phyloP scores from a whole-genome alignment of 1,139 yeast species.

The Hansenula sp. region DNA sequence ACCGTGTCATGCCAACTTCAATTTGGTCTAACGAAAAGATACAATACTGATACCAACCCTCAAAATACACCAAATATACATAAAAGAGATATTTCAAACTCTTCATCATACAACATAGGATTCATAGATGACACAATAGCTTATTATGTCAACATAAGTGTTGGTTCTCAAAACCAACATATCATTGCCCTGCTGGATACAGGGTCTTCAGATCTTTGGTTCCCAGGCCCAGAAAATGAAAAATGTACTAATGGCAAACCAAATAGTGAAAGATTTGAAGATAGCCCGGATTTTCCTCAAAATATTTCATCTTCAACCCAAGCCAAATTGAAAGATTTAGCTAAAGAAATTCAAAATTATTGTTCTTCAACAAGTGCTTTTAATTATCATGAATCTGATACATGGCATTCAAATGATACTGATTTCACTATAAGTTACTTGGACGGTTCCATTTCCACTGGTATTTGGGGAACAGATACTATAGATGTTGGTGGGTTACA shows the following conservation, averaged over 20 bases:
- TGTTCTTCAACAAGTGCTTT: conserved; percentile 27
- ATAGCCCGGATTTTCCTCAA: neutral
- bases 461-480: conserved; percentile 56
- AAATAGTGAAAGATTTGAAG: neutral
- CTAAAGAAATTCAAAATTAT: neutral
- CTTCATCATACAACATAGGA: neutral
- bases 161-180: conserved; percentile 52
- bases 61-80: neutral
- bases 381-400: conserved; percentile 38
- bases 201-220: conserved; percentile 72
- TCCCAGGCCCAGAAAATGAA: conserved; percentile 22
- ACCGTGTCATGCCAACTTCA: neutral
- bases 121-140: conserved; percentile 1
- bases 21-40: neutral
- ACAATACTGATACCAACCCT: neutral
- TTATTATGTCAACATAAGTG: conserved; percentile 2
- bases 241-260: conserved; percentile 7
- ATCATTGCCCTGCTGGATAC: conserved; percentile 58
- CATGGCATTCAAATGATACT: conserved; percentile 45
- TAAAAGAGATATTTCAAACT: neutral
- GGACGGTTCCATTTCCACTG: conserved; percentile 53
- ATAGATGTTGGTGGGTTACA: conserved; percentile 34
- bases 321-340: neutral
- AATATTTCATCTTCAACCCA: neutral
- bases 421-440: conserved; percentile 50